A percentile compares a stretch with the other conserved stretches of the same genome.
phyloP scores from a whole-genome alignment of 345 rosid species.

The Aurinia saxatilis region DNA sequence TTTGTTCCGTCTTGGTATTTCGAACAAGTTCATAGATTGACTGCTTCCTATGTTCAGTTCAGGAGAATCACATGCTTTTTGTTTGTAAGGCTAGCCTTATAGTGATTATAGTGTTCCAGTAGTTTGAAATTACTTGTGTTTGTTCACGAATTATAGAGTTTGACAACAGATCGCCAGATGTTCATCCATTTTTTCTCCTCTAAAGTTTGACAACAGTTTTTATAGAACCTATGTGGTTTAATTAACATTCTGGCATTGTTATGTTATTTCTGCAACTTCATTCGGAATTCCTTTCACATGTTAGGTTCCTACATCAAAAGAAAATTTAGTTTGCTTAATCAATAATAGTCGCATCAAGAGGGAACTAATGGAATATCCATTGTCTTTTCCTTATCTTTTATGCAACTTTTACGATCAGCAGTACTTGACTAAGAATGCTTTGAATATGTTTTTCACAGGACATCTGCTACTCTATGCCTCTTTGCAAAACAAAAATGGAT shows the following conservation, averaged over 20 bases:
- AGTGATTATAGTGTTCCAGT: not conserved
- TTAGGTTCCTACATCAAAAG: not conserved
- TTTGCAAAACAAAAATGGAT: slow-evolving; percentile 78
- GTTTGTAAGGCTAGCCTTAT: not conserved
- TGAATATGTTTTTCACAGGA: slow-evolving; percentile 41
- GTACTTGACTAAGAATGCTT: not conserved
- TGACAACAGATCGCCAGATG: not conserved
- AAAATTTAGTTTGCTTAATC: not conserved
- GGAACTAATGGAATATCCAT: not conserved
- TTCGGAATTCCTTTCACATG: not conserved
- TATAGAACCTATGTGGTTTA: not conserved
- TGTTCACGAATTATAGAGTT: not conserved
- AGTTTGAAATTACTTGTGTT: not conserved
- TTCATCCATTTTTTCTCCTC: not conserved
- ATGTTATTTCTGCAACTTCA: not conserved
- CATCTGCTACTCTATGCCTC: slow-evolving; percentile 86
- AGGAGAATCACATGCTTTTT: not conserved
- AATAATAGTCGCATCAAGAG: not conserved
- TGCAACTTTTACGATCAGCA: not conserved
- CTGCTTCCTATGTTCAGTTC: not conserved
- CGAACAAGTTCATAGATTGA: slow-evolving; percentile 4
- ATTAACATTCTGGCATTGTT: not conserved
- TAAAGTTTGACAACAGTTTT: not conserved
- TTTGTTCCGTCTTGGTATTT: not conserved
- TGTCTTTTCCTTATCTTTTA: not conserved